A percentile compares a stretch with the other conserved stretches of the same genome.
phyloP scores from a whole-genome alignment of 805 yeast genomes.

The Barnettozyma botsteinii region DNA sequence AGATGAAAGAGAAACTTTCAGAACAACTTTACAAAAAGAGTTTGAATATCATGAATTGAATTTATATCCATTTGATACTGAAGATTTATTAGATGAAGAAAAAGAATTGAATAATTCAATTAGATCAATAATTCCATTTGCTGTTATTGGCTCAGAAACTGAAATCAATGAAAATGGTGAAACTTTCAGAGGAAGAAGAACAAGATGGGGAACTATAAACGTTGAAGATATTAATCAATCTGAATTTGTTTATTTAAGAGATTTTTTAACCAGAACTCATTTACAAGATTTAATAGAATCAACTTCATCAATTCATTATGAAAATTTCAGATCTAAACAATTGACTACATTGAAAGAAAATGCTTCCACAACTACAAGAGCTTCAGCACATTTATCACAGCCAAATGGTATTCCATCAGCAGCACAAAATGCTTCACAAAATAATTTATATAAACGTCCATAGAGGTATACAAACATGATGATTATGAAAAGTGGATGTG shows the following conservation, averaged over 20 bases:
- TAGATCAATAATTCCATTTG: constrained; percentile 81
- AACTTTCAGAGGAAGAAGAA: constrained; percentile 81
- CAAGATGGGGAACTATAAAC: constrained; percentile 89
- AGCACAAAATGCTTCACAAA: constrained; percentile 10
- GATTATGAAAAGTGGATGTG: too few species aligned
- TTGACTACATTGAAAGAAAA: constrained; percentile 90
- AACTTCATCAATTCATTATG: constrained; percentile 83
- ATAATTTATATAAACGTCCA: constrained; percentile 22
- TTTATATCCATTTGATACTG: constrained; percentile 78
- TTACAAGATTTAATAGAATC: constrained; percentile 93
- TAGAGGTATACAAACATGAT: too few species aligned
- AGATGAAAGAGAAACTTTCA: constrained; percentile 75
- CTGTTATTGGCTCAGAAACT: constrained; percentile 85
- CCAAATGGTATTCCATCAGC: constrained; percentile 10
- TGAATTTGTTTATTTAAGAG: constrained; percentile 91
- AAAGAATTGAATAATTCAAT: constrained; percentile 68
- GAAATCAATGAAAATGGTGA: constrained; percentile 74
- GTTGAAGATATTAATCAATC: constrained; percentile 94
- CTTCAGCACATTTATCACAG: constrained; percentile 31
- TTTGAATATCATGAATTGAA: constrained; percentile 66
- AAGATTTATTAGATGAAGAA: constrained; percentile 65
- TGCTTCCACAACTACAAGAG: constrained; percentile 39
- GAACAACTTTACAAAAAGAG: constrained; percentile 71
- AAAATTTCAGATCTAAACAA: constrained; percentile 89
- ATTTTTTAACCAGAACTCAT: constrained; percentile 91